Conservation (phyloP, 139 green algal genomes). For the Astrephomene gubernaculifera region DNA sequence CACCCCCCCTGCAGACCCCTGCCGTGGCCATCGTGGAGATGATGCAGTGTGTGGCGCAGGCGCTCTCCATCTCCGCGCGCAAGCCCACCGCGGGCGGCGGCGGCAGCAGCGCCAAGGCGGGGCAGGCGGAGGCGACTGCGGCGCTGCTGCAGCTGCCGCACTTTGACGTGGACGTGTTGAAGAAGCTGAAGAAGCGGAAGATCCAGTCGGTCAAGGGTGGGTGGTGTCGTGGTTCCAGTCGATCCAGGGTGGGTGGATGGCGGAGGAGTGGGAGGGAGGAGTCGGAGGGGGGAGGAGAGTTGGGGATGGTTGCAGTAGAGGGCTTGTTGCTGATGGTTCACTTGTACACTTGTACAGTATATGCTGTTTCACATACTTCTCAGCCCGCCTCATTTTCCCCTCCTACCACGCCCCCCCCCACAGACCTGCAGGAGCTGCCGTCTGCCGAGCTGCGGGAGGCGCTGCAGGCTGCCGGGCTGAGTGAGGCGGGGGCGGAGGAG, state of each 20-base stretch:
- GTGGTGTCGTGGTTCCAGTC: neutral
- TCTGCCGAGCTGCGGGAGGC: conserved; percentile 48
- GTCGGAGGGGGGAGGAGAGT: too few species aligned
- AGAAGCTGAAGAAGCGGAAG: conserved; percentile 71
- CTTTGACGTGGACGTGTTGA: conserved; percentile 73
- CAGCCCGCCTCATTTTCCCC: too few species aligned
- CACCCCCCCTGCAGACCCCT: conserved; percentile 65
- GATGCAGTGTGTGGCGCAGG: conserved; percentile 87
- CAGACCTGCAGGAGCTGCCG: conserved; percentile 73
- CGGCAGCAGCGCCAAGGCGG: conserved; percentile 38
- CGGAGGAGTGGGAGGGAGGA: neutral
- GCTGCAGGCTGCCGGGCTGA: conserved; percentile 62
- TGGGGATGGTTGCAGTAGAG: too few species aligned
- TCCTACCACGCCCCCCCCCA: neutral
- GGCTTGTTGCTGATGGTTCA: too few species aligned
- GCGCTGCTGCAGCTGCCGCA: conserved; percentile 86
- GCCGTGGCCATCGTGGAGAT: conserved; percentile 81
- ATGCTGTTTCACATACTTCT: too few species aligned
- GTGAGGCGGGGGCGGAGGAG: conserved; percentile 62
- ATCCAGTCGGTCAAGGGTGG: conserved; percentile 73
- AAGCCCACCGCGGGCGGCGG: conserved; percentile 55
- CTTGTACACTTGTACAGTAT: too few species aligned
- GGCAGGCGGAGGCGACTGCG: conserved; percentile 36
- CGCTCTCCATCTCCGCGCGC: conserved; percentile 50
- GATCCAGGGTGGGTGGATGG: neutral